Evolutionary conservation across 495 filamentous ascomycete genomes (phyloP).

Genomic region (Tuber calosporum): DNA sequence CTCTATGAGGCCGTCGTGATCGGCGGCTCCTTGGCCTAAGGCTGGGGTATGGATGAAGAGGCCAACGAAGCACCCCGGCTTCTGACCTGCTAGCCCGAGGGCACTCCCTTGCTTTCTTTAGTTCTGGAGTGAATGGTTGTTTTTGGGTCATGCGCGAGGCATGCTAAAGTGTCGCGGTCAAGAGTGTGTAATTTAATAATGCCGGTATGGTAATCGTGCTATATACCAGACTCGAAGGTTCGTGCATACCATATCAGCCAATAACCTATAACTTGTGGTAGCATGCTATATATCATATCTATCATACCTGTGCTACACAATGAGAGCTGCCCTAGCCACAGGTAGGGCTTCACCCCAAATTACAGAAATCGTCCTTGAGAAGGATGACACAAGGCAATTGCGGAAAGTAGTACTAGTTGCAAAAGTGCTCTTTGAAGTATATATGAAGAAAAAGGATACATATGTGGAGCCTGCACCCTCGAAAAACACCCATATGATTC

Average conservation of each 20-base stretch:
- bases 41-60: background rate
- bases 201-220: background rate
- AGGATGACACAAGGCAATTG: background rate
- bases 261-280: background rate
- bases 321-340: background rate
- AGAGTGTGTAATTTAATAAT: background rate
- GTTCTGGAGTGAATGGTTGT: background rate
- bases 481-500: background rate
- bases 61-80: background rate
- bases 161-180: background rate
- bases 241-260: background rate
- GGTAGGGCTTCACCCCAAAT: background rate
- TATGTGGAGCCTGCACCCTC: background rate
- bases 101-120: background rate
- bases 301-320: background rate
- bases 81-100: background rate
- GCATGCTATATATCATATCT: background rate
- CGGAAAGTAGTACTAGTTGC: background rate
- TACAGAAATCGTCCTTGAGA: background rate
- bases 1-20: background rate
- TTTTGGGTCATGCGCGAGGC: background rate
- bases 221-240: background rate
- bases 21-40: background rate
- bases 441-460: background rate
- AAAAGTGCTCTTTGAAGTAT: background rate